Conservation (phyloP, 768 basidiomycete genomes). For the Paxillus rubicundulus region DNA sequence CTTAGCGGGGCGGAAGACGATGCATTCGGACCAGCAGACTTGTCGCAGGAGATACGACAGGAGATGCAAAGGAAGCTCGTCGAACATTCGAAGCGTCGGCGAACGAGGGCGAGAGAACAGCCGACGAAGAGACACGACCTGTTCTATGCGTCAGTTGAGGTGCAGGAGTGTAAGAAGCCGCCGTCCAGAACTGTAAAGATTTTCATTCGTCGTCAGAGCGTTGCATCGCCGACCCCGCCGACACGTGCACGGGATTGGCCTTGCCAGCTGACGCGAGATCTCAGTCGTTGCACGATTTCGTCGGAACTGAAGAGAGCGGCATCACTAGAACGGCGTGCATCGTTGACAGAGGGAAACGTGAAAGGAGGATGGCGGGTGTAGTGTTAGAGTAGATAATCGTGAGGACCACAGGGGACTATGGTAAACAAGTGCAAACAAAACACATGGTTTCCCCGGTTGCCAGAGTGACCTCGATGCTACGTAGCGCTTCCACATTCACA, state of each 20-base stretch:
- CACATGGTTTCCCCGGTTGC: neutral
- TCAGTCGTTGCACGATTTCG: constrained; percentile 25
- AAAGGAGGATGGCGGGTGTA: constrained; percentile 21
- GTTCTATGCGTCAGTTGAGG: constrained; percentile 24
- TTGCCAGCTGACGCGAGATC: constrained; percentile 2
- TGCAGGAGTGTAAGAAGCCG: constrained; percentile 1
- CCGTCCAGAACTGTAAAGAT: constrained; percentile 7
- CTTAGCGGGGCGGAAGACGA: neutral
- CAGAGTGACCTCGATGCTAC: constrained; percentile 2
- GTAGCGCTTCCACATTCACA: neutral
- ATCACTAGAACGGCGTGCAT: constrained; percentile 25
- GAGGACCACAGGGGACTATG: neutral
- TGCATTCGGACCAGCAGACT: constrained; percentile 2
- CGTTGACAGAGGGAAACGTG: constrained; percentile 8
- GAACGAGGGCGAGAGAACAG: constrained; percentile 12
- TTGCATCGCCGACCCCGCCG: constrained; percentile 22
- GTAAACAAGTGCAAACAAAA: constrained; percentile 19
- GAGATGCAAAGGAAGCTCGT: constrained; percentile 20
- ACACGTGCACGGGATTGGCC: neutral
- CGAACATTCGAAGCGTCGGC: constrained; percentile 20
- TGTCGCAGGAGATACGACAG: constrained; percentile 9
- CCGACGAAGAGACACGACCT: constrained; percentile 25
- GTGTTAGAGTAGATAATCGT: too few relatives aligned
- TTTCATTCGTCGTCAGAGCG: constrained; percentile 14
- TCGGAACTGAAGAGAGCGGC: constrained; percentile 30